Percentiles rank a stretch among this genome's conserved stretches.
Conservation (phyloP, 1,139 yeast genomes). For the Hyphopichia fennica region DNA sequence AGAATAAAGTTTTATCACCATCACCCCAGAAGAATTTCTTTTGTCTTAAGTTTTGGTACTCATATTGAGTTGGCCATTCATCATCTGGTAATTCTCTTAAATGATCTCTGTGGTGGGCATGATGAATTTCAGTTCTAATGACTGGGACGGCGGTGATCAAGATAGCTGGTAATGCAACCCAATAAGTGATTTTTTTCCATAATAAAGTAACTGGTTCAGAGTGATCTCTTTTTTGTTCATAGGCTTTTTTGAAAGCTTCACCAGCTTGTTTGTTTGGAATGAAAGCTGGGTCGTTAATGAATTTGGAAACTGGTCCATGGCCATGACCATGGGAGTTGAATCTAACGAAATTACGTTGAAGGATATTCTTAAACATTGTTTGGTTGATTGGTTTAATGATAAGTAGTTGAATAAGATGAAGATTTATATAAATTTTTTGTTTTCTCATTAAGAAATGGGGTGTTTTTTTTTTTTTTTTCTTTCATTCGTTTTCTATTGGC, state of each 20-base stretch:
- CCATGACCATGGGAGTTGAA: conserved; percentile 44
- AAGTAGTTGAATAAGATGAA: not conserved
- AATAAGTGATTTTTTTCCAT: conserved; percentile 84
- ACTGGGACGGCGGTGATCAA: conserved; percentile 77
- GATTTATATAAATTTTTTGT: not conserved
- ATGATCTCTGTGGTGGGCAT: conserved; percentile 88
- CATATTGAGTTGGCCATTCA: conserved; percentile 90
- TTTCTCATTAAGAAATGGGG: conserved; percentile 8
- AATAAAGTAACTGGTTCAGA: conserved; percentile 70
- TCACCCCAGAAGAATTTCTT: conserved; percentile 97
- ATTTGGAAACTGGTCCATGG: conserved; percentile 40
- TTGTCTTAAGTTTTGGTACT: conserved; percentile 84
- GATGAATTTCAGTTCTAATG: conserved; percentile 77
- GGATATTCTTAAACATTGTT: conserved; percentile 36
- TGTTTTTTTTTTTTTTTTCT: conserved; percentile 4
- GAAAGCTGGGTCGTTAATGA: conserved; percentile 42
- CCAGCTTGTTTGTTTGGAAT: conserved; percentile 42
- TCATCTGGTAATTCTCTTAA: conserved; percentile 74
- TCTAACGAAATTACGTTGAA: conserved; percentile 44
- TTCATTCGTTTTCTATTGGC: conserved; percentile 10
- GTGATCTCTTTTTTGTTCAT: conserved; percentile 71
- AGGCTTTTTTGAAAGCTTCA: conserved; percentile 40
- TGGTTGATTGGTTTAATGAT: not conserved
- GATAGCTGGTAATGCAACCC: conserved; percentile 82
- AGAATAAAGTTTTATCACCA: conserved; percentile 95